Percentiles rank a stretch among this genome's conserved stretches.
Evolutionary conservation across 352 stramenopile genomes (phyloP).

Genomic region (Thraustochytrium striatum): DNA sequence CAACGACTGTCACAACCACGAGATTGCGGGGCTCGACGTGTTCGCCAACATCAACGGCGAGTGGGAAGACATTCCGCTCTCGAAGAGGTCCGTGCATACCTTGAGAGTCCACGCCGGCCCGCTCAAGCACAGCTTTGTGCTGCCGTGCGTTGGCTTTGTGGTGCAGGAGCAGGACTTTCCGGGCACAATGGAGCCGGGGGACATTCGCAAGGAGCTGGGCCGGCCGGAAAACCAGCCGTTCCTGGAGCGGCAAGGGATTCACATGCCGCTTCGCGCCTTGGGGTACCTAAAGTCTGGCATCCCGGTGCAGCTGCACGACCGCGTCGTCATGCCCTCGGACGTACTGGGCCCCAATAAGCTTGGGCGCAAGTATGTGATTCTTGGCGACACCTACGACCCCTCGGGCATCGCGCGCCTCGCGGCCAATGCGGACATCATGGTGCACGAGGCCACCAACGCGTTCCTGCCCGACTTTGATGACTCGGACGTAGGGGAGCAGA

Average conservation of each 20-base stretch:
- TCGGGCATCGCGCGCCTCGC: constrained; percentile 60
- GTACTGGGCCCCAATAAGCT: constrained; percentile 59
- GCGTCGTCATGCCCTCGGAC: constrained; percentile 62
- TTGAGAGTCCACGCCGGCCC: neutral
- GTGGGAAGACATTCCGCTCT: constrained; percentile 4
- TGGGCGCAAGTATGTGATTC: constrained; percentile 72
- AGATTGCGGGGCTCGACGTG: constrained; percentile 7
- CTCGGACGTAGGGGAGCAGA: neutral
- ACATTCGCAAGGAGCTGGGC: constrained; percentile 58
- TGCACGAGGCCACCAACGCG: constrained; percentile 73
- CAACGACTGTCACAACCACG: neutral
- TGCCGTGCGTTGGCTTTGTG: constrained; percentile 75
- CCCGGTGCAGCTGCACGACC: constrained; percentile 67
- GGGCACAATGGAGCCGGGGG: constrained; percentile 62
- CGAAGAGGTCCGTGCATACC: neutral
- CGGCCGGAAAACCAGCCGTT: constrained; percentile 61
- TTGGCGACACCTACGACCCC: constrained; percentile 72
- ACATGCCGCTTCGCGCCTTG: constrained; percentile 67
- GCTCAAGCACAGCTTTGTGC: neutral
- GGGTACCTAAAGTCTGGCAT: constrained; percentile 63
- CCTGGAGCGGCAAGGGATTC: constrained; percentile 58
- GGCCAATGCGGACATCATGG: constrained; percentile 66
- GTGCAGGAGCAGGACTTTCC: constrained; percentile 64
- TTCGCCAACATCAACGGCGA: neutral
- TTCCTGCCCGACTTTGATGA: constrained; percentile 63